Evolutionary conservation across 805 yeast genomes (phyloP).

Genomic region (Debaryomyces tyrocola): DNA sequence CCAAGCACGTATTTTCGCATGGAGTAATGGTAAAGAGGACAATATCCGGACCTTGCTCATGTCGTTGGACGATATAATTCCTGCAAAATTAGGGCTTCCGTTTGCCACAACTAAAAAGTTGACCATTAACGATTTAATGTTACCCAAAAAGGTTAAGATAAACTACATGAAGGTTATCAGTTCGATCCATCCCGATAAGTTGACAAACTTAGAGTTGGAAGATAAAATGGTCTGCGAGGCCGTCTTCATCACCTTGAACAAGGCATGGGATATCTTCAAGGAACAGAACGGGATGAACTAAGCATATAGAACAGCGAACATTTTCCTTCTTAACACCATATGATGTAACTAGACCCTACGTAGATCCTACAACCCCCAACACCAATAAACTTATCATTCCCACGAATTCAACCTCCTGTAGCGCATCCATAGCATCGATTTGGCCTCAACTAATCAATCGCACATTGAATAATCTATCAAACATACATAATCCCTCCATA

Average conservation of each 20-base stretch:
- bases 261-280: conserved; percentile 88
- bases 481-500: too few relatives aligned
- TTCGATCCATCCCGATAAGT: conserved; percentile 82
- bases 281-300: conserved; percentile 40
- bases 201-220: conserved; percentile 61
- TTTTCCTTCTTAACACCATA: too few relatives aligned
- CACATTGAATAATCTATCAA: too few relatives aligned
- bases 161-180: conserved; percentile 80
- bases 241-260: conserved; percentile 78
- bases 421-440: too few relatives aligned
- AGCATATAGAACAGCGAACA: background rate
- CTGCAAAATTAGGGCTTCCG: conserved; percentile 33
- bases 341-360: too few relatives aligned
- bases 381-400: too few relatives aligned
- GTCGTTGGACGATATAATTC: conserved; percentile 63
- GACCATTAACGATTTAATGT: conserved; percentile 70
- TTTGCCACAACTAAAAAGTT: conserved; percentile 39
- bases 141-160: conserved; percentile 87
- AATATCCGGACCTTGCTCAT: conserved; percentile 78
- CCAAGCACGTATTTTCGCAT: conserved; percentile 49
- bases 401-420: too few relatives aligned
- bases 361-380: too few relatives aligned
- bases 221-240: conserved; percentile 82
- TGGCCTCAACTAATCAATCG: too few relatives aligned
- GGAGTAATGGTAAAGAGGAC: conserved; percentile 78